Conservation (phyloP, 805 yeast species). For the Pichia deserticola region DNA sequence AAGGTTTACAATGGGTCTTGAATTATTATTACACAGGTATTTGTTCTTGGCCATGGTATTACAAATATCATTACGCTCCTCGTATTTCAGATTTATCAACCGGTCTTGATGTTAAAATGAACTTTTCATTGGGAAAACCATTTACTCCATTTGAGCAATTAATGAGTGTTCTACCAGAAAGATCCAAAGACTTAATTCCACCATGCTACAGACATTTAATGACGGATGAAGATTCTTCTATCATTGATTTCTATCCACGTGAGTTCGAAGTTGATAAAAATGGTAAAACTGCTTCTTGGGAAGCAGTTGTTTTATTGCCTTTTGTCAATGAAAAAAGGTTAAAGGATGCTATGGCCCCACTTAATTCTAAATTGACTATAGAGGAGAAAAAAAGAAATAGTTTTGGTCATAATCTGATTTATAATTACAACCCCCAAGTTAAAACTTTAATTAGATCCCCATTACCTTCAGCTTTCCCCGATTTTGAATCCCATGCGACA, state of each 20-base stretch:
- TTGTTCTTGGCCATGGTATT: constrained; percentile 96
- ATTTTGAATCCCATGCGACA: constrained; percentile 71
- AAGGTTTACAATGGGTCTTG: constrained; percentile 96
- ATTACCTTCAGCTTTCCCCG: constrained; percentile 65
- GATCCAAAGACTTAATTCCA: constrained; percentile 79
- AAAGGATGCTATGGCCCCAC: constrained; percentile 62
- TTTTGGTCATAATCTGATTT: constrained; percentile 63
- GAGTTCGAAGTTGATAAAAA: constrained; percentile 85
- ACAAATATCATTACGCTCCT: constrained; percentile 85
- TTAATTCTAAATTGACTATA: constrained; percentile 51
- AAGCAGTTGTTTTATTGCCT: constrained; percentile 87
- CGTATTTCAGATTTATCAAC: constrained; percentile 77
- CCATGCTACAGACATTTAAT: constrained; percentile 68
- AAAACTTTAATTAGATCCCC: constrained; percentile 67
- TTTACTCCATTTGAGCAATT: constrained; percentile 91
- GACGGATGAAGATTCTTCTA: constrained; percentile 82
- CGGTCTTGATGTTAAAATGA: constrained; percentile 60
- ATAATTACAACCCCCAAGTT: constrained; percentile 69
- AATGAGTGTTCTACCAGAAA: constrained; percentile 95
- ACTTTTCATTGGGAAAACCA: constrained; percentile 67
- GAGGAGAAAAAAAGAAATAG: constrained; percentile 71
- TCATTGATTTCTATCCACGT: constrained; percentile 82
- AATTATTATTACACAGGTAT: constrained; percentile 85
- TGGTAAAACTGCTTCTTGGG: constrained; percentile 96
- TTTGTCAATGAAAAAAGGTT: constrained; percentile 83